Base-by-base conservation (phyloP, 2,329 filamentous ascomycete species). In the Aspergillus eucalypticola region DNA sequence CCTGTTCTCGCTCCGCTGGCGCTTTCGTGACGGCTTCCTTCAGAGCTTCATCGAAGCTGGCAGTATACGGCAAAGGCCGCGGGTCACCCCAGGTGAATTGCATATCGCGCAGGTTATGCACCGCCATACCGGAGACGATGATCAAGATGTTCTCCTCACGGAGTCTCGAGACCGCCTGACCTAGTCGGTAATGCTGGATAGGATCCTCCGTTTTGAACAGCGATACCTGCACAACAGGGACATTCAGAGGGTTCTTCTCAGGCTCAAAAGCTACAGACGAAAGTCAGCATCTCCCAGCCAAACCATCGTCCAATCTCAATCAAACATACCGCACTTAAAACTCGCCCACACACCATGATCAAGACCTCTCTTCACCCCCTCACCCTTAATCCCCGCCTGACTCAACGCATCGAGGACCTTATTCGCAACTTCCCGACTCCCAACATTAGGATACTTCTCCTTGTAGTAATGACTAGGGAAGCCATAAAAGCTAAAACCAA, bases 321-420 rank as follows among this genome's bases (percentile, higher is more conserved):
- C 35, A 35, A 39, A 75, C 78, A 35, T 73, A 82, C 79, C 78
- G 63, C 75, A 79, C 63, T 82, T 83, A 72, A 92, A 91, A 10
- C 85, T 84, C 0, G 85, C 87, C 82, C 88, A 92, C 23, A 92
- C 88, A 19, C 90, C 90, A 70, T 92, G 90, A 68, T 92, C 90
- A 1, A 91, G 79, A 0, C 89, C 90, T 42, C 89, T 79, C 49
- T 84, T 82, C 0, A 87, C 83, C 2, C 83, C 83, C 61, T 85
- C 77, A 1, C 85, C 83, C 56, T 84, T 78, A 64, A 90, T 88
- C 1, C 84, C 86, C 0, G 85, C 83, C 4, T 81, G 71, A 3
- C 78, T 75, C 5, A 91, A 78, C 54, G 83, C 73, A 15, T 75
- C 71, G 38, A 90, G 81, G 56, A 91, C 81, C 54, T 81, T 82